A percentile compares a stretch with the other conserved stretches of the same genome.
These are phyloP conservation scores for Hypomontagnella submonticulosa DNA, from an alignment of 495 filamentous ascomycete genomes.

Conservation along the genomic window DNA sequence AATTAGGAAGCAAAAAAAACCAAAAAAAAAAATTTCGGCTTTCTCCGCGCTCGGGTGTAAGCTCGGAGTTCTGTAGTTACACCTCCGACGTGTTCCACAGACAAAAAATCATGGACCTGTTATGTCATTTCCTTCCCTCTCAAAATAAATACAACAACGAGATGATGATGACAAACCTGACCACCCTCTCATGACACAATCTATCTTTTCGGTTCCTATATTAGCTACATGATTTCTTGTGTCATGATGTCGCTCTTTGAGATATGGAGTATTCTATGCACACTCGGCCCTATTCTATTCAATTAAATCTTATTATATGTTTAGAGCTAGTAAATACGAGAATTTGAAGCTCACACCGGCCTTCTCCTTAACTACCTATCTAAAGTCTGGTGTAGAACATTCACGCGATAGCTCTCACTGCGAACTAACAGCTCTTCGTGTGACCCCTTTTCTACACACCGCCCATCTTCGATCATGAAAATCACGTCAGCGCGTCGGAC, in stretches of 20 bases:
- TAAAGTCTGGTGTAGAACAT: slow-evolving; percentile 59
- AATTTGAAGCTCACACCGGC: slow-evolving; percentile 1
- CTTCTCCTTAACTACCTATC: slow-evolving; percentile 39
- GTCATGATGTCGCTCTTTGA: slow-evolving; percentile 4
- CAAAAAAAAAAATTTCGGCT: no score
- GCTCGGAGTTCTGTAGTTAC: no score
- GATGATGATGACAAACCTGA: slow-evolving; percentile 10
- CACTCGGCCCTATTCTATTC: slow-evolving; percentile 7
- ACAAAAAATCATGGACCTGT: not conserved
- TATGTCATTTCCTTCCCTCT: not conserved
- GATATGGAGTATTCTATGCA: slow-evolving; percentile 5
- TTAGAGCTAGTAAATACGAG: slow-evolving; percentile 5
- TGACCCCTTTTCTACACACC: slow-evolving; percentile 72
- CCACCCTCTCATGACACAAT: slow-evolving; percentile 27
- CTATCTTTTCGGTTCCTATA: slow-evolving; percentile 3
- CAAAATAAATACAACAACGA: slow-evolving; percentile 2
- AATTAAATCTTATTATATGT: slow-evolving; percentile 1
- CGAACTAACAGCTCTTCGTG: slow-evolving; percentile 72
- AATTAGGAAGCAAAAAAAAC: no score
- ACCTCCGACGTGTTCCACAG: not conserved
- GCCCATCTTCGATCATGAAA: slow-evolving; percentile 76
- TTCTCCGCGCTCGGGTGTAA: no score
- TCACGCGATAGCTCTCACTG: slow-evolving; percentile 67
- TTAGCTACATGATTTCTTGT: not conserved
- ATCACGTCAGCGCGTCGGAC: slow-evolving; percentile 80